phyloP scores from a whole-genome alignment of 441 rosid genomes.

The Adansonia grandidieri region DNA sequence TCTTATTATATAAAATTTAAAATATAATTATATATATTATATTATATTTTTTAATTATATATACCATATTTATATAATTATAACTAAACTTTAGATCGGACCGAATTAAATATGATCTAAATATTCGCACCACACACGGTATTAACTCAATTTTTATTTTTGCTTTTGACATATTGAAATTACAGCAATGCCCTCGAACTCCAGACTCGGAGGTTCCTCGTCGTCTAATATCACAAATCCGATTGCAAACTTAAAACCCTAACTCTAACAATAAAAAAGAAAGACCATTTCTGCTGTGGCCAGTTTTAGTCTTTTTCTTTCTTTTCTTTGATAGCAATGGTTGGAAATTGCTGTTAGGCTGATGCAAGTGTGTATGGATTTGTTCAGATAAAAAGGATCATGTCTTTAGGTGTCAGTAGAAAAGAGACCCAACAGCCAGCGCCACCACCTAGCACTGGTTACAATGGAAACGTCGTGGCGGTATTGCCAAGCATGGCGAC shows the following conservation, averaged over 20 bases:
- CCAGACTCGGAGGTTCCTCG: neutral
- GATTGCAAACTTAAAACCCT: neutral
- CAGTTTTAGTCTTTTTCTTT: neutral
- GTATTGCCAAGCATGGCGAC: conserved; percentile 1
- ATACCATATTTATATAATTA: too few species aligned
- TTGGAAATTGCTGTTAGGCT: neutral
- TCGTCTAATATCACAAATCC: neutral
- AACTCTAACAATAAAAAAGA: neutral
- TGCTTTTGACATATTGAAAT: neutral
- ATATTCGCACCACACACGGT: too few species aligned
- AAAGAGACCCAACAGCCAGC: conserved; percentile 31
- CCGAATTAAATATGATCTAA: too few species aligned
- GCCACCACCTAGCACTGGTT: conserved; percentile 17
- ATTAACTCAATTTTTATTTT: too few species aligned
- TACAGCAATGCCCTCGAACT: neutral
- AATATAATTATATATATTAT: too few species aligned
- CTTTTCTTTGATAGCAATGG: neutral
- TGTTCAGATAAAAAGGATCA: conserved; percentile 21
- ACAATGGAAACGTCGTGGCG: conserved; percentile 42
- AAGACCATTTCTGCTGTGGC: neutral
- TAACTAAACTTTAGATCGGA: too few species aligned
- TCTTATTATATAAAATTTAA: too few species aligned
- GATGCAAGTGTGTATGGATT: neutral
- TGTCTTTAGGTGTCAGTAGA: conserved; percentile 52
- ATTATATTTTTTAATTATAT: too few species aligned